phyloP scores from a whole-genome alignment of 768 basidiomycete genomes.

The Mrakia frigida region DNA sequence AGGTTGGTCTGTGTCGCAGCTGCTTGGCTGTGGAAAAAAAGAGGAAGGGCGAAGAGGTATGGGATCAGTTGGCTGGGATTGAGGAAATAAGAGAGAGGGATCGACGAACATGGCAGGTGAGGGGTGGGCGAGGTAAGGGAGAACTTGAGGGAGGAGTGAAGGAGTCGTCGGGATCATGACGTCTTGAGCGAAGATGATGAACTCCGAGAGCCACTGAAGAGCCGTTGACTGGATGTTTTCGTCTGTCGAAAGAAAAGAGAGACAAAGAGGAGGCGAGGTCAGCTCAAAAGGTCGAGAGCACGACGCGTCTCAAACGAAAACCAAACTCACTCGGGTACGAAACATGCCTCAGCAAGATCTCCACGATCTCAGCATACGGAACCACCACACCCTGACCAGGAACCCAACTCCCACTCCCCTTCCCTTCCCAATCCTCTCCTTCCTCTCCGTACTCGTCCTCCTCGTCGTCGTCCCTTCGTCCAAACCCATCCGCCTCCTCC shows the following conservation, averaged over 20 bases:
- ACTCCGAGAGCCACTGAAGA: conserved; percentile 87
- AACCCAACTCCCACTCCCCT: conserved; percentile 54
- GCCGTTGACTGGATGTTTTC: conserved; percentile 93
- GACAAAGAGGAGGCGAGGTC: background rate
- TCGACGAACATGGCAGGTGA: conserved; percentile 19
- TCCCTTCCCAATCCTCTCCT: conserved; percentile 44
- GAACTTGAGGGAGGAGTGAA: conserved; percentile 81
- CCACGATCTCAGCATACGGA: conserved; percentile 85
- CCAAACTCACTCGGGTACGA: conserved; percentile 62
- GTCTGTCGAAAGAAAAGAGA: conserved; percentile 50
- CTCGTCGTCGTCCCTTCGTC: conserved; percentile 32
- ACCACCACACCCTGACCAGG: conserved; percentile 91
- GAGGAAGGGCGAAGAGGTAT: conserved; percentile 12
- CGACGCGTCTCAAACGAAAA: conserved; percentile 20
- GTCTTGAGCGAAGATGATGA: conserved; percentile 77
- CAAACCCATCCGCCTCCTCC: conserved; percentile 21
- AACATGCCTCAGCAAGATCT: conserved; percentile 83
- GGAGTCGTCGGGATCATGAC: conserved; percentile 94
- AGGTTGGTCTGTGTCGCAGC: conserved; percentile 84
- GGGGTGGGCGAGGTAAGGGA: conserved; percentile 83
- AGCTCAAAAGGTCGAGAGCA: background rate
- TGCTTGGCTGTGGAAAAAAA: conserved; percentile 64
- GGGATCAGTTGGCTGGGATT: background rate
- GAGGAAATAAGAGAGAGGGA: conserved; percentile 51
- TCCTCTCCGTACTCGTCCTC: conserved; percentile 41